Evolutionary conservation across 768 basidiomycete species (phyloP).

Genomic region (Russula abietina): DNA sequence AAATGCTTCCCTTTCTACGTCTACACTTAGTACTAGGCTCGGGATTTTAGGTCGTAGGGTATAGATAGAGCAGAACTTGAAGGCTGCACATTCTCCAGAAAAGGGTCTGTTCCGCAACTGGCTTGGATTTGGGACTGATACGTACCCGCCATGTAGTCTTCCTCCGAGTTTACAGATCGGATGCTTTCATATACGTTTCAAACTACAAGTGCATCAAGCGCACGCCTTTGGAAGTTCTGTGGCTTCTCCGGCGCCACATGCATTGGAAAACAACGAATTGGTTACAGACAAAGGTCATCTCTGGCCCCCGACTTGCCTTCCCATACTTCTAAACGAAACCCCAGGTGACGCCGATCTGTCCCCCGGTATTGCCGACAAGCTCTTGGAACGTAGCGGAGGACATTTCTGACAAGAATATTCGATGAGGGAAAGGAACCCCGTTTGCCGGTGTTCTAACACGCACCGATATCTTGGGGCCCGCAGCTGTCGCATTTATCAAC

Average conservation of each 20-base stretch:
- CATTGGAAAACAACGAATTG: not conserved
- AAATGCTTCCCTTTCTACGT: no score
- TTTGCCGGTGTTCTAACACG: not conserved
- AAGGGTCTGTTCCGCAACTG: no score
- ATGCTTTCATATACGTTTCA: not conserved
- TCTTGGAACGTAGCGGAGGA: constrained; percentile 11
- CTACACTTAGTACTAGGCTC: no score
- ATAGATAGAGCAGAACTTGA: no score
- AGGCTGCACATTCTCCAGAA: no score
- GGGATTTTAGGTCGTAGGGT: no score
- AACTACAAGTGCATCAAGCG: not conserved
- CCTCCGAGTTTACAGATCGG: no score
- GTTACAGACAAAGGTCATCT: not conserved
- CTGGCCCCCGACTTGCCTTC: no score
- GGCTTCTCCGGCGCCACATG: no score
- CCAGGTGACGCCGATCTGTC: constrained; percentile 9
- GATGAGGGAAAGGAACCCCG: not conserved
- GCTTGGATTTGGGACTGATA: no score
- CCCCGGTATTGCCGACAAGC: not conserved
- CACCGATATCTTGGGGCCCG: constrained; percentile 18
- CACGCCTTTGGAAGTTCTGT: not conserved
- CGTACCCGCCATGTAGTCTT: no score
- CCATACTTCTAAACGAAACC: not conserved
- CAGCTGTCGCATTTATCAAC: constrained; percentile 21
- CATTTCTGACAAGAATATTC: constrained; percentile 13